Base-by-base conservation (phyloP, 768 basidiomycete species). In the Termitomyces eurrhizus region DNA sequence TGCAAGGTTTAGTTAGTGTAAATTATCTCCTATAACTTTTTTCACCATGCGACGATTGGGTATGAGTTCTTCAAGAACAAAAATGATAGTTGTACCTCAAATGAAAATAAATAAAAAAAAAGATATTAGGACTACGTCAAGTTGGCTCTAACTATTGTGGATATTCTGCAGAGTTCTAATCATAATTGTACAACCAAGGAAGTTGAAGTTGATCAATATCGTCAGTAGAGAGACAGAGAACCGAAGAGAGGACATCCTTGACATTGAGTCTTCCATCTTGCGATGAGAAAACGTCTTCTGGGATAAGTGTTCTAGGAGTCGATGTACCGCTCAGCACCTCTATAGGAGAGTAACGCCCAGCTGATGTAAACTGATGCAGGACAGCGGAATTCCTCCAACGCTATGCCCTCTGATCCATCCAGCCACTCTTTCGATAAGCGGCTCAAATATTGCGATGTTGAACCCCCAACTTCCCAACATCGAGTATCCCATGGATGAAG, bases 281-380 rank as follows among this genome's bases (percentile, higher is more conserved):
- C 11, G 46, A 54, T 26, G 56, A 63, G 8, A 70, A 58, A 6
- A 66, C 63, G 1, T 76, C 74, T 24, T 80, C 78, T 7, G 72
- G 65, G 3, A 80, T 75, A 36, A 81, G 62, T 11, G 81, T 82
- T 16, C 69, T 67, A 4, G 79, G 77, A 36, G 80, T 70, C 9
- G 71, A 72, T 18, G 66, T 46, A 7, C 62, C 67, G 29, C 71
- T 67, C 12, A 59, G 50, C 29, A 60, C 56, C 0, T 65, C 66
- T 24, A 59, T 64, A 3, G 64, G 62, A 39, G 66, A 52, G 7
- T 62, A 44, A 29, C 32, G 49, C 44, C 60, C 54, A n/a, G 41
- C 39, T 1, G 26, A 85, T 67, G 63, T 88, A 88, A 1, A 88
- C 79, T 0, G 86, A 88, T 1, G 85, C 88, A 9, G 88, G 87